These are phyloP conservation scores for Populus tremula DNA, from an alignment of 345 rosid genomes.

Conservation along the genomic window DNA sequence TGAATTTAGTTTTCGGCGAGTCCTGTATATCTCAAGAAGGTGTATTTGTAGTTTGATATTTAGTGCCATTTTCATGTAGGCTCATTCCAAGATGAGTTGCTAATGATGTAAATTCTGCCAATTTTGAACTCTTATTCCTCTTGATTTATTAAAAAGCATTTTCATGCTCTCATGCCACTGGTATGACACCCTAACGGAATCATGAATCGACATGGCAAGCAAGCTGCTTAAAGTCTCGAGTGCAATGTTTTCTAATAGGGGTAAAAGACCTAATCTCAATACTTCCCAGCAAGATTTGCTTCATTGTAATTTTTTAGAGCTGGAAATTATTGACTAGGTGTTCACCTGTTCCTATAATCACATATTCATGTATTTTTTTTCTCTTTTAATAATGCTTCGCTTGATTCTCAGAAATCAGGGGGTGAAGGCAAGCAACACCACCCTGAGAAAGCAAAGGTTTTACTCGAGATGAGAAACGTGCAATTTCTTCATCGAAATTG, in stretches of 20 bases:
- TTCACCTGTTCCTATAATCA: background rate
- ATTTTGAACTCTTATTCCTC: conserved; percentile 4
- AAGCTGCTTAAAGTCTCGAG: background rate
- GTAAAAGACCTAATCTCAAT: background rate
- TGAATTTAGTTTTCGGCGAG: conserved; percentile 44
- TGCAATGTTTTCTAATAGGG: background rate
- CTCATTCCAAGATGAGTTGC: conserved; percentile 31
- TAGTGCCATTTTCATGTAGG: conserved; percentile 43
- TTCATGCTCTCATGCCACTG: background rate
- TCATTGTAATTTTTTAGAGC: background rate
- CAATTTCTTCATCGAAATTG: conserved; percentile 2
- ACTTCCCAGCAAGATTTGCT: background rate
- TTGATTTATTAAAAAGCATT: conserved; percentile 9
- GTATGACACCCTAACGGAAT: background rate
- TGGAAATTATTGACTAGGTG: background rate
- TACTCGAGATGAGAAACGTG: conserved; percentile 3
- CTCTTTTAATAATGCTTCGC: background rate
- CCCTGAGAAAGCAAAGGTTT: background rate
- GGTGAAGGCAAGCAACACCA: background rate
- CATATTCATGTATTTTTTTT: background rate
- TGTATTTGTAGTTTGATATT: conserved; percentile 27
- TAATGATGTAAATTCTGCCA: conserved; percentile 11
- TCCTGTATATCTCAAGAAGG: conserved; percentile 32
- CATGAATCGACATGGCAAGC: background rate
- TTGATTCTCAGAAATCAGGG: background rate